Percentiles rank a stretch among this genome's conserved stretches.
These are phyloP conservation scores for Platanus orientalis DNA, from an alignment of 164 flowering plant species.

Conservation along the genomic window DNA sequence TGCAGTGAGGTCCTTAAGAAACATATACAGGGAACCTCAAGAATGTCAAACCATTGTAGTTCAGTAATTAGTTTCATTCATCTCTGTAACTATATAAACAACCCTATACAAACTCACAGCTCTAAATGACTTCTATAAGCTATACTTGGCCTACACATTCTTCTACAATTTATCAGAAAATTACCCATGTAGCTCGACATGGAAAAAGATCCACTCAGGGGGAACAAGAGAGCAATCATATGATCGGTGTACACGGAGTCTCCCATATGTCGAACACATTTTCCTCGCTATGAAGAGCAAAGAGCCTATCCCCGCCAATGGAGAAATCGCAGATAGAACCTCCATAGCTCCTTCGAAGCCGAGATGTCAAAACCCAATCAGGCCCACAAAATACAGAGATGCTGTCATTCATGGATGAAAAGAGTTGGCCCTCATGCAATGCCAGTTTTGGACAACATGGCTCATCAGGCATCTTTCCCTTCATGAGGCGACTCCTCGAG, in stretches of 20 bases:
- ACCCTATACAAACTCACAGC: conserved; percentile 13
- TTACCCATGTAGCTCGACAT: no score
- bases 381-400: conserved; percentile 78
- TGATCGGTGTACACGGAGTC: conserved; percentile 50
- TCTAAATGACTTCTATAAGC: conserved; percentile 1
- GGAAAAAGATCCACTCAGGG: not conserved
- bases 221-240: conserved; percentile 23
- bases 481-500: conserved; percentile 63
- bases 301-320: conserved; percentile 82
- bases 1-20: not conserved
- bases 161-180: not conserved
- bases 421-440: conserved; percentile 64
- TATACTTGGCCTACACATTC: not conserved
- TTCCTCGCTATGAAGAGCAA: conserved; percentile 81
- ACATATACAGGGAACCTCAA: not conserved
- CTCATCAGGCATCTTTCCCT: conserved; percentile 64
- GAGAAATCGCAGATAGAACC: conserved; percentile 92
- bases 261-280: conserved; percentile 95
- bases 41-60: not conserved
- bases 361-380: conserved; percentile 82
- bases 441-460: conserved; percentile 85
- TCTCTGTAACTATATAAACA: conserved; percentile 3
- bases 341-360: conserved; percentile 62
- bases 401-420: conserved; percentile 78
- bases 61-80: conserved; percentile 10